These are phyloP conservation scores for Aquilaria yunnanensis DNA, from an alignment of 345 rosid genomes.

Conservation along the genomic window DNA sequence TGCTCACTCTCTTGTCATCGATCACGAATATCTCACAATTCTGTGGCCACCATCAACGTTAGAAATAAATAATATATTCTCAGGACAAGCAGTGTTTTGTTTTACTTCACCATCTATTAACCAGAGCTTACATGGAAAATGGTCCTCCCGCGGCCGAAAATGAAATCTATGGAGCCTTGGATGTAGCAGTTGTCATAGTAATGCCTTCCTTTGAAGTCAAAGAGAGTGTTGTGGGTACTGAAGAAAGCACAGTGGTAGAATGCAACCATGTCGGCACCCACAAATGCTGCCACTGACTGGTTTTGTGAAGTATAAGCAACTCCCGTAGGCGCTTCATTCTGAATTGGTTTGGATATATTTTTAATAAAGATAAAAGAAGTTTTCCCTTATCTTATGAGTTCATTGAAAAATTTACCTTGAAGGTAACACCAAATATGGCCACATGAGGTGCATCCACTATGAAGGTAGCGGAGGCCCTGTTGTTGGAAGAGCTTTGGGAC, in stretches of 20 bases:
- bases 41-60: constrained; percentile 25
- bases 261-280: constrained; percentile 71
- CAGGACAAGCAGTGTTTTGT: too few species aligned
- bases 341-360: not conserved
- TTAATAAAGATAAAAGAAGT: too few species aligned
- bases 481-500: constrained; percentile 48
- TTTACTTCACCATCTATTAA: not conserved
- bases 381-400: too few species aligned
- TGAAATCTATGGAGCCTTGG: constrained; percentile 92
- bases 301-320: constrained; percentile 89
- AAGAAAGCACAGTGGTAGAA: constrained; percentile 87
- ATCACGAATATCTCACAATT: constrained; percentile 74
- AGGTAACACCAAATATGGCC: constrained; percentile 75
- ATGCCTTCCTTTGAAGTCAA: constrained; percentile 94
- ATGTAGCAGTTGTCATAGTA: constrained; percentile 75
- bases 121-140: constrained; percentile 40
- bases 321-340: constrained; percentile 92
- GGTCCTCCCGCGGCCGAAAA: constrained; percentile 87
- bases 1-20: constrained; percentile 60
- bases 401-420: constrained; percentile 38
- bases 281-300: constrained; percentile 89
- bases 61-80: not conserved
- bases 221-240: constrained; percentile 88
- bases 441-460: constrained; percentile 56
- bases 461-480: constrained; percentile 75